Base-by-base conservation (phyloP, 2,329 filamentous ascomycete genomes). In the Microcyclospora pomicola region DNA sequence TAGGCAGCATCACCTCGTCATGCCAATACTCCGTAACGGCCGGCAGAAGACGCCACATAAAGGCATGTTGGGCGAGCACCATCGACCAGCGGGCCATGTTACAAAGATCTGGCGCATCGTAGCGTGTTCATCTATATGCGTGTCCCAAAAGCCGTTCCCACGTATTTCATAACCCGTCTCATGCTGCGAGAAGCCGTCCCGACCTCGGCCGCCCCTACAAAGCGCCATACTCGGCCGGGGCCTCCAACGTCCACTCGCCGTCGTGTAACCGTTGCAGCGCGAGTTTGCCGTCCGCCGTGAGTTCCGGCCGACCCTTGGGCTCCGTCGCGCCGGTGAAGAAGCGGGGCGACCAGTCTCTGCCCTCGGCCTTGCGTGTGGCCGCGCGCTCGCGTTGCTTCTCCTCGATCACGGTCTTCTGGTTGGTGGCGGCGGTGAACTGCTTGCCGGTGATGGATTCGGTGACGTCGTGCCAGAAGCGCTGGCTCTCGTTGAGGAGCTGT, bases 401-500 rank as follows among this genome's bases (percentile, higher is more conserved):
- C 60, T 98, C 91, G 9, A 98, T 74, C 52, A 93, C 85, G 42
- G 85, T 76, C 66, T 98, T 98, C 44, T 91, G 66, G 14, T 73
- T 75, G 15, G 91, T 98, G 6, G 91, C 91, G 46, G 81, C 77
- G 31, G 72, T 73, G 60, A 77, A 98, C 56, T 93, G 84, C 62
- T 87, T 92, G 43, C 76, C 66, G 15, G 74, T 60, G 53, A 98
- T 96, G 28, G 87, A 85, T 37, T 82, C 71, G 13, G 91, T 96
- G 33, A 98, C 88, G 15, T 74, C 75, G 27, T 76, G 72, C 91
- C 91, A 98, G 56, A 94, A 81, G 40, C 74, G 77, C 47, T 91
- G 73, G 2, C 83, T 92, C 63, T 98, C 91, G 59, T 98, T 91
- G 39, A 81, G 74, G 2, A 93, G 74, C 59, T 96, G 91, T 41